A percentile compares a stretch with the other conserved stretches of the same genome.
These are phyloP conservation scores for Syncephalastrum sp. DNA, from an alignment of 371 early-diverging fungal genomes.

Conservation along the genomic window DNA sequence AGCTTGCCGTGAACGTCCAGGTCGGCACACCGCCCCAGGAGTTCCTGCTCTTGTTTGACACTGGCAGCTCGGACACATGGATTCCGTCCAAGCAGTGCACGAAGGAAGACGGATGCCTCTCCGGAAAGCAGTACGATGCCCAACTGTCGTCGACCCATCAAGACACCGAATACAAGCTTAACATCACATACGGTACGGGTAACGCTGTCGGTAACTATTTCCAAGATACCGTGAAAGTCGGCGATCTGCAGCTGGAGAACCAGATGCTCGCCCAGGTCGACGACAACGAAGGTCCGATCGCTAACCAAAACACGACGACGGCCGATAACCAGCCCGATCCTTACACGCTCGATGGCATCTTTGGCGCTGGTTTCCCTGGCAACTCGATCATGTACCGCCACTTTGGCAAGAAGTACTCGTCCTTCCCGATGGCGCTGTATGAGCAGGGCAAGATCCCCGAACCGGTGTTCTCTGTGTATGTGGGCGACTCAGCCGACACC, in stretches of 20 bases:
- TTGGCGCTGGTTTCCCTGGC: constrained; percentile 22
- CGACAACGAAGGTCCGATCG: constrained; percentile 17
- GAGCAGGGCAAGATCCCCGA: constrained; percentile 20
- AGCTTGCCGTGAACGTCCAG: constrained; percentile 40
- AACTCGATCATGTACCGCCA: constrained; percentile 17
- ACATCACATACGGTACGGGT: constrained; percentile 21
- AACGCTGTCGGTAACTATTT: constrained; percentile 19
- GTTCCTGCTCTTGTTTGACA: constrained; percentile 67
- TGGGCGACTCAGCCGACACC: constrained; percentile 15
- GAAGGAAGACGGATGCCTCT: constrained; percentile 16
- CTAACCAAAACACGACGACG: constrained; percentile 10
- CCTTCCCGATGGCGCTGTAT: constrained; percentile 20
- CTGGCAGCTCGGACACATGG: constrained; percentile 66
- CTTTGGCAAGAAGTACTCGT: constrained; percentile 15
- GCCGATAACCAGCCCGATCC: constrained; percentile 7
- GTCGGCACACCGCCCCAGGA: constrained; percentile 65
- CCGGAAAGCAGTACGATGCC: constrained; percentile 14
- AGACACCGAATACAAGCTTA: constrained; percentile 10
- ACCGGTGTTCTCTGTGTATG: constrained; percentile 21
- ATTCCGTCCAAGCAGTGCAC: constrained; percentile 46
- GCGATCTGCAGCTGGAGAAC: constrained; percentile 11
- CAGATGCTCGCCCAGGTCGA: constrained; percentile 20
- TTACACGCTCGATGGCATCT: constrained; percentile 22
- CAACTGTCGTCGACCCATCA: constrained; percentile 17
- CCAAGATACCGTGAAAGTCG: constrained; percentile 18